Evolutionary conservation across 179 eudicot genomes (phyloP), one percentile per base, ranked within the genome.

Genomic region (Spergularia azorica): DNA sequence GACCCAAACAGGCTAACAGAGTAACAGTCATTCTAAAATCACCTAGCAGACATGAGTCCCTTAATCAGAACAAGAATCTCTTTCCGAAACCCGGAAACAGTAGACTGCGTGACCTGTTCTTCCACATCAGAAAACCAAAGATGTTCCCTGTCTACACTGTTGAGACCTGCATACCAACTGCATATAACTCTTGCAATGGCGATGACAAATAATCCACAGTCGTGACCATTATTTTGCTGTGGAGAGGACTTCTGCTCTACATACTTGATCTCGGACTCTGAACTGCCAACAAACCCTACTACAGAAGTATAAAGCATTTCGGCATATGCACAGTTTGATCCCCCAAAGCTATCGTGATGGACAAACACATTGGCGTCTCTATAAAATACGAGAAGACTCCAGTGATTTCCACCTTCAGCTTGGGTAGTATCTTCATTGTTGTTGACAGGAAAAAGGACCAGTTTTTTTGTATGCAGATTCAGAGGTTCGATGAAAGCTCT

Each of bases 381-480:
- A 46, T 84, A 79, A 67, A 83, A 95, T 6, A 86, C 93, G 18
- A 95, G 92, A 62, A 95, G 76, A 83, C 98, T 95, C 98, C 98
- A 95, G 77, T 95, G 98, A 48, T 76, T 80, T 56, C 98, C 98
- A 16, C 93, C 98, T 80, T 89, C 97, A 10, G 88, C 88, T 73
- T 13, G 32, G 17, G 80, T 77, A 52, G 90, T 87, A 43, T 95
- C 93, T 8, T 71, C 68, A 26, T 95, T 95, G 82, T 92, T 70
- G 66, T 95, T 95, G 76, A 95, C 86, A 0, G 98, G 92, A 73
- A 95, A 95, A 67, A 92, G 16, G 61, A 91, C 79, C 67, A 93
- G 58, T n/a, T 84, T 84, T 64, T 85, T 92, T 13, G 75, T 52
- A 7, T 86, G 62, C 21, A 95, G 83, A 67, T 87, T 83, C 39